Evolutionary conservation across 2,329 filamentous ascomycete genomes (phyloP).

Genomic region (Penicillium sp.): DNA sequence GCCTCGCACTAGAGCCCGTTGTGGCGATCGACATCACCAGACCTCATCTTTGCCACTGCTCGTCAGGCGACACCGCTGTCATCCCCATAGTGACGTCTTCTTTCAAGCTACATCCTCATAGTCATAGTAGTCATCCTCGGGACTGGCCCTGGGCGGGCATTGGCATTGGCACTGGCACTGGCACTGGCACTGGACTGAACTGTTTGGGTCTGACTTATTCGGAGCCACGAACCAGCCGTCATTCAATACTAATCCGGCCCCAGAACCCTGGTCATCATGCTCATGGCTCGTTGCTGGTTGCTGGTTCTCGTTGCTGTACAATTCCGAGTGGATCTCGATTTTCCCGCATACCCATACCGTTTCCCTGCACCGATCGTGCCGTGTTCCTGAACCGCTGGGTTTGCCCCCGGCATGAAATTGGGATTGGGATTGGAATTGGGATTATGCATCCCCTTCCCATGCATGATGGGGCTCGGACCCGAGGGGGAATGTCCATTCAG

Average conservation of each 20-base stretch:
- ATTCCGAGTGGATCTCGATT: conserved; percentile 8
- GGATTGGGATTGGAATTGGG: conserved; percentile 5
- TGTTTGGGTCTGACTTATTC: not conserved
- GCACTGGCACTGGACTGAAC: not conserved
- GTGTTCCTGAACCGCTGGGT: conserved; percentile 2
- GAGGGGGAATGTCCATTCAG: conserved; percentile 10
- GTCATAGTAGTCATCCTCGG: no score
- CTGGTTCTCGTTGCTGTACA: no score
- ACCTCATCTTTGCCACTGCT: conserved; percentile 13
- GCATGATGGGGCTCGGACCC: conserved; percentile 6
- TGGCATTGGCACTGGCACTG: no score
- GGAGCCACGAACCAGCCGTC: conserved; percentile 7
- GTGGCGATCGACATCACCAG: conserved; percentile 15
- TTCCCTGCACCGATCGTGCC: not conserved
- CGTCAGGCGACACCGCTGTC: conserved; percentile 18
- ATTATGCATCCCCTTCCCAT: conserved; percentile 9
- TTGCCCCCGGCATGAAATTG: not conserved
- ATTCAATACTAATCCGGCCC: conserved; percentile 10
- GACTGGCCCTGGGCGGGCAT: no score
- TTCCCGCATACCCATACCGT: conserved; percentile 8
- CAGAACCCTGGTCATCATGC: not conserved
- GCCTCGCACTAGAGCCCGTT: not conserved
- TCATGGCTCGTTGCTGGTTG: no score
- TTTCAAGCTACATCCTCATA: not conserved
- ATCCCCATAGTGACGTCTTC: conserved; percentile 14